phyloP scores from a whole-genome alignment of 2,329 filamentous ascomycete species.

The Penicillium sp. region DNA sequence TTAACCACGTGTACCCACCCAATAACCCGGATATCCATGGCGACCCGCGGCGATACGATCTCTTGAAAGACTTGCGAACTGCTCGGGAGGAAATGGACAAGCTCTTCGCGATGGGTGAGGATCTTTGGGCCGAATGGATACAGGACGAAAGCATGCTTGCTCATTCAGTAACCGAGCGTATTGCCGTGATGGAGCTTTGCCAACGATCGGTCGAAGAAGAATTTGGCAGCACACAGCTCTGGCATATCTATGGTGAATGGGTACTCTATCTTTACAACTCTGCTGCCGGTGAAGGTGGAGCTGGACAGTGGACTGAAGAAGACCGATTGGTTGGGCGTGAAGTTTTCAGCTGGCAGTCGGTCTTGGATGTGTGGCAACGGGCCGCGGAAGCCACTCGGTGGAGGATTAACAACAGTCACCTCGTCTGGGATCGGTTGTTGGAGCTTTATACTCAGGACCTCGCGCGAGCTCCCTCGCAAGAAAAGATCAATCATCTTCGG shows the following conservation, averaged over 20 bases:
- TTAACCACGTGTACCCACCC: constrained; percentile 48
- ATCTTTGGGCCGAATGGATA: constrained; percentile 63
- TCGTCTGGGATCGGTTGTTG: constrained; percentile 62
- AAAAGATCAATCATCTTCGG: constrained; percentile 50
- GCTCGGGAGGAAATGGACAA: constrained; percentile 59
- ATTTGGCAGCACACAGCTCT: constrained; percentile 59
- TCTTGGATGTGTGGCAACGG: constrained; percentile 56
- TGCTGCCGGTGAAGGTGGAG: constrained; percentile 43
- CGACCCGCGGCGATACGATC: constrained; percentile 46
- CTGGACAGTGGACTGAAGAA: constrained; percentile 51
- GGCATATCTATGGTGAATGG: constrained; percentile 63
- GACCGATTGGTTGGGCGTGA: constrained; percentile 58
- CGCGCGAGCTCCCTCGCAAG: constrained; percentile 45
- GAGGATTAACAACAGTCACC: constrained; percentile 60
- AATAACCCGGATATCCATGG: constrained; percentile 45
- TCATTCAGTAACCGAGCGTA: constrained; percentile 54
- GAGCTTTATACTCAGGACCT: constrained; percentile 56
- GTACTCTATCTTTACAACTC: constrained; percentile 56
- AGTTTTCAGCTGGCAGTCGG: constrained; percentile 56
- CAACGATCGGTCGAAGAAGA: constrained; percentile 60
- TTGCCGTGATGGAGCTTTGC: constrained; percentile 59
- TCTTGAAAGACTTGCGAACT: constrained; percentile 46
- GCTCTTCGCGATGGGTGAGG: constrained; percentile 62
- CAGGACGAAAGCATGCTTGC: constrained; percentile 61
- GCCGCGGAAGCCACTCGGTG: constrained; percentile 58